A percentile compares a stretch with the other conserved stretches of the same genome.
phyloP scores from a whole-genome alignment of 306 rosid genomes.

The Lupinus albus region DNA sequence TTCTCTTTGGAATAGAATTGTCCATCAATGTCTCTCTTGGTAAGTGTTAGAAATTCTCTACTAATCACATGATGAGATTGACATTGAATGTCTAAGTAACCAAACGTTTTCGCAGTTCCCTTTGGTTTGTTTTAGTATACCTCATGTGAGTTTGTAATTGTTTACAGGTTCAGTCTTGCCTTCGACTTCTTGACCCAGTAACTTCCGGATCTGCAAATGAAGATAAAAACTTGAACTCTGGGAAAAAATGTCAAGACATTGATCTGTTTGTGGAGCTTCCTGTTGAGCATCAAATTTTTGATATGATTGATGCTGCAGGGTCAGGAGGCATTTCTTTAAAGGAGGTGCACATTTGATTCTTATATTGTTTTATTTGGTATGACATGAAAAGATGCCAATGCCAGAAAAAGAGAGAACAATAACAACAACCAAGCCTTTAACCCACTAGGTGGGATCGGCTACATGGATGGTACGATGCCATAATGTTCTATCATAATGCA shows the following conservation, averaged over 20 bases:
- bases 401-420: too few relatives aligned
- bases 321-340: slow-evolving; percentile 64
- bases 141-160: slow-evolving; percentile 6
- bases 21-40: not conserved
- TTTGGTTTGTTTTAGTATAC: not conserved
- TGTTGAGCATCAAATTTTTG: slow-evolving; percentile 69
- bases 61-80: not conserved
- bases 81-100: not conserved
- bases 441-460: too few relatives aligned
- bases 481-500: too few relatives aligned
- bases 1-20: not conserved
- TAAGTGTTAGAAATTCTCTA: not conserved
- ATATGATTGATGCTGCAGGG: slow-evolving; percentile 75
- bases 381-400: slow-evolving; percentile 19
- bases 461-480: too few relatives aligned
- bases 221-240: slow-evolving; percentile 50
- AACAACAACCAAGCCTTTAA: too few relatives aligned
- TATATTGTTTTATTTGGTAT: slow-evolving; percentile 33
- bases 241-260: slow-evolving; percentile 52
- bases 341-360: slow-evolving; percentile 59
- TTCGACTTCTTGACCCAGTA: slow-evolving; percentile 56
- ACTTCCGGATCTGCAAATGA: slow-evolving; percentile 48
- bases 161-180: slow-evolving; percentile 46
- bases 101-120: slow-evolving; percentile 2
- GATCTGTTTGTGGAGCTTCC: slow-evolving; percentile 84